Evolutionary conservation across 306 rosid genomes (phyloP), one percentile per base, ranked within the genome.

Genomic region (Sophora flavescens): DNA sequence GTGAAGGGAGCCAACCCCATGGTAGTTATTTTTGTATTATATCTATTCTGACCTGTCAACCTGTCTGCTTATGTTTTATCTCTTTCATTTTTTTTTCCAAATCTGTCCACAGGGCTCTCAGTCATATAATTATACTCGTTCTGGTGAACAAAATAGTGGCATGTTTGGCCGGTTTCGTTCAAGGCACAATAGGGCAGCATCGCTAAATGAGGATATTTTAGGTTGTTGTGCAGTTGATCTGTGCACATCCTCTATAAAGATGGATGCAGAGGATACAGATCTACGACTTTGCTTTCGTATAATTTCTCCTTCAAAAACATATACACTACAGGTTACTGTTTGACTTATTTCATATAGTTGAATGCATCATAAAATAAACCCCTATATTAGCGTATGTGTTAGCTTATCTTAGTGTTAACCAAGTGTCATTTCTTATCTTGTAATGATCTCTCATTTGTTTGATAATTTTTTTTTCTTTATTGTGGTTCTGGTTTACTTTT

Each of bases 211-310:
- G 56, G 94, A 95, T 56, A 70, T 80, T 88, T 89, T 92, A 77
- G 88, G 88, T 70, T 90, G 85, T 80, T 86, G 78, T 81, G 73
- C 90, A 36, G 80, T 95, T 86, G 93, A 92, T 87, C 86, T 95
- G 57, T 77, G 88, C 64, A 95, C 97, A 41, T 95, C 99, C 52
- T 88, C 90, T 38, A 92, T 95, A 81, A 95, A 95, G 88, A 87
- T 92, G 88, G 99, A 95, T 73, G 97, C 93, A 28, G 99, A 92
- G 70, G 96, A 95, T 84, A 84, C 90, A 73, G 99, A 95, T 85
- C 85, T 95, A 69, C 88, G 97, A 64, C 97, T 95, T 80, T 95
- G 99, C 91, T 95, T 95, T 81, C 90, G 99, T 63, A 87, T 95
- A 81, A 92, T 95, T 81, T 95, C 99, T 70, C 99, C 99, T 5